These are phyloP conservation scores for Arctostaphylos glauca DNA, from an alignment of 148 eudicot species.

Conservation along the genomic window DNA sequence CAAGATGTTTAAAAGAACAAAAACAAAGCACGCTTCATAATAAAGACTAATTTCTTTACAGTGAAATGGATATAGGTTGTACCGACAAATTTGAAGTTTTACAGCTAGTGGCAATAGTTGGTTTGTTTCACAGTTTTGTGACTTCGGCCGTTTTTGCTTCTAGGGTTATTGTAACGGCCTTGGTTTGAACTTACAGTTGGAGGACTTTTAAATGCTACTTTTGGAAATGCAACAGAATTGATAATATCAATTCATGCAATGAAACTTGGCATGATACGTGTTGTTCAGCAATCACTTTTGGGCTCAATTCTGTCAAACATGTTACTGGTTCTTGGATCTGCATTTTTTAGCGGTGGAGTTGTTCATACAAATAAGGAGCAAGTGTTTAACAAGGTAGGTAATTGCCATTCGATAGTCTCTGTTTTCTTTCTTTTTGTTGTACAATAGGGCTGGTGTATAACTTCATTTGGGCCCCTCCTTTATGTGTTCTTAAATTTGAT, in stretches of 20 bases:
- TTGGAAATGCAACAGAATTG: slow-evolving; percentile 48
- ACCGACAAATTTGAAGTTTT: neutral
- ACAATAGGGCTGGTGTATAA: neutral
- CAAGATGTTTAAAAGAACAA: neutral
- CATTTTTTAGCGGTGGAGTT: slow-evolving; percentile 44
- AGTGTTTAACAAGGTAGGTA: slow-evolving; percentile 36
- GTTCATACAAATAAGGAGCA: slow-evolving; percentile 34
- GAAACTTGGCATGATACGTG: slow-evolving; percentile 33
- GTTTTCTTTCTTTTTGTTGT: neutral
- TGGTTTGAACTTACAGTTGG: slow-evolving; percentile 35
- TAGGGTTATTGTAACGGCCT: neutral
- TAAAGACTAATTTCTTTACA: neutral
- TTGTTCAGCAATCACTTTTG: slow-evolving; percentile 40
- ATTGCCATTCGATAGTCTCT: neutral
- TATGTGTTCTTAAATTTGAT: neutral
- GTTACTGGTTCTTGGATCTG: slow-evolving; percentile 45
- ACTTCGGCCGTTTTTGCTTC: neutral
- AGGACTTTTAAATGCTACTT: slow-evolving; percentile 45
- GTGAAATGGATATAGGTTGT: neutral
- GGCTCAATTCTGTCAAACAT: slow-evolving; percentile 47
- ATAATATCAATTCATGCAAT: slow-evolving; percentile 44
- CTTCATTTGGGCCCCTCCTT: neutral
- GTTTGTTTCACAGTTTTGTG: neutral
- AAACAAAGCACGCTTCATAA: neutral
- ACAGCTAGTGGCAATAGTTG: neutral